Evolutionary conservation across 768 basidiomycete species (phyloP), one percentile per base, ranked within the genome.

Genomic region (Dacryopinax spathularia): DNA sequence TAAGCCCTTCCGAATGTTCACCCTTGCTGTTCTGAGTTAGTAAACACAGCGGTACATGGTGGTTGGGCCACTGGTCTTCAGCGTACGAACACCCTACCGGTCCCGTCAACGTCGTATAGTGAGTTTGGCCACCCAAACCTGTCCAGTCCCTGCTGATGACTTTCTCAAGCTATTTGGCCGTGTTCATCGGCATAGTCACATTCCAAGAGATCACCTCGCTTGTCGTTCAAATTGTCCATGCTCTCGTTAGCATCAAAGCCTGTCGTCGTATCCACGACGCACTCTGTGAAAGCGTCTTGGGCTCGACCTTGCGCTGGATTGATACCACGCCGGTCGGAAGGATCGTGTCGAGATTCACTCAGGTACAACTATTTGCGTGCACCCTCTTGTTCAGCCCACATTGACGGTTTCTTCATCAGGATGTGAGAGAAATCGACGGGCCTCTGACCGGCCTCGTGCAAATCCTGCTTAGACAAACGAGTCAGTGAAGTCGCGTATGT

Each of bases 271-370:
- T 63, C 31, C 62, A 63, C 43, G 33, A 33, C 18, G 20, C 25
- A 2, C 62, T 63, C 3, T 20, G 15, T 6, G 33, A 44, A 9
- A 44, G 37, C 13, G 44, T 63, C 22, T 33, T 63, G 7, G 33
- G 43, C 2, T 44, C 64, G 0, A 62, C 67, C 5, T 37, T 66
- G 22, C 79, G 81, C 63, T 82, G 79, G 77, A 73, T 82, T 9
- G 81, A 82, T 65, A 76, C 70, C 9, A 80, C 79, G 1, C 81
- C 81, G 0, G 76, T 76, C 0, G 79, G 80, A 16, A 80, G 86
- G 3, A 80, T 89, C 60, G 81, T 87, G 35, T 75, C 84, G 33
- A 78, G 86, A 62, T 82, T 82, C 70, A 87, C 86, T 1, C 81
- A 84, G 61, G 86, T 27, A 25, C 37, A 9, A n/a, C 5, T 13